phyloP scores from a whole-genome alignment of 2,329 filamentous ascomycete genomes.

The Xylariaceae sp. region DNA sequence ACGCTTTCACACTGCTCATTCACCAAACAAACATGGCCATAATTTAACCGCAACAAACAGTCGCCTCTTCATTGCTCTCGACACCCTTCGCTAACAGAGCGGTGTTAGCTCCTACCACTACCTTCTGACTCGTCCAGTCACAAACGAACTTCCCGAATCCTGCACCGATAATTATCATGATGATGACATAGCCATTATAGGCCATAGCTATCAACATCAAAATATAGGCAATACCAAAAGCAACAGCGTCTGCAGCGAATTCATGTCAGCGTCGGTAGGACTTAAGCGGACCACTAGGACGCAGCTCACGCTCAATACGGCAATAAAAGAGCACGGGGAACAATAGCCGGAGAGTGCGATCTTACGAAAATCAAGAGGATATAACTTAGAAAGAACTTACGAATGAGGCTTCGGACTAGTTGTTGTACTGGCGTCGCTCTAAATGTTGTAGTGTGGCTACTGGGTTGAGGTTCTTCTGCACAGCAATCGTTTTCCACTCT shows the following conservation, averaged over 20 bases:
- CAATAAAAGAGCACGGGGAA: background rate
- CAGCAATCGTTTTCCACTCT: slow-evolving; percentile 25
- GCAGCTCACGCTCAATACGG: too few species aligned
- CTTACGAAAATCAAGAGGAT: background rate
- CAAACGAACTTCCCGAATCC: slow-evolving; percentile 61
- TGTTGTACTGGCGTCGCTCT: slow-evolving; percentile 51
- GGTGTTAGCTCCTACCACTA: too few species aligned
- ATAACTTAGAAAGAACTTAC: slow-evolving; percentile 6
- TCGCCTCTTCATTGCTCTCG: too few species aligned
- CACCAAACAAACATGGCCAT: too few species aligned
- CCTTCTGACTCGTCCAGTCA: slow-evolving; percentile 57
- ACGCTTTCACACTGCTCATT: too few species aligned
- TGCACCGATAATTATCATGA: slow-evolving; percentile 54
- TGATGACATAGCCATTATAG: slow-evolving; percentile 54
- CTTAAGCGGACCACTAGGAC: too few species aligned
- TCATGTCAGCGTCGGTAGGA: background rate
- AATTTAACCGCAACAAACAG: too few species aligned
- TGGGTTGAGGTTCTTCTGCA: slow-evolving; percentile 21
- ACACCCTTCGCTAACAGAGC: too few species aligned
- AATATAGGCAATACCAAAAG: slow-evolving; percentile 53
- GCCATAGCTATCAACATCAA: slow-evolving; percentile 55
- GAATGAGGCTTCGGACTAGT: slow-evolving; percentile 46
- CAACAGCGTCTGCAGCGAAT: slow-evolving; percentile 42
- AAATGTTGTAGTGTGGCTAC: slow-evolving; percentile 42
- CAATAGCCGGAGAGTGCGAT: background rate